These are phyloP conservation scores for Fusarium sp. DNA, from an alignment of 2,329 filamentous ascomycete genomes.

Conservation along the genomic window DNA sequence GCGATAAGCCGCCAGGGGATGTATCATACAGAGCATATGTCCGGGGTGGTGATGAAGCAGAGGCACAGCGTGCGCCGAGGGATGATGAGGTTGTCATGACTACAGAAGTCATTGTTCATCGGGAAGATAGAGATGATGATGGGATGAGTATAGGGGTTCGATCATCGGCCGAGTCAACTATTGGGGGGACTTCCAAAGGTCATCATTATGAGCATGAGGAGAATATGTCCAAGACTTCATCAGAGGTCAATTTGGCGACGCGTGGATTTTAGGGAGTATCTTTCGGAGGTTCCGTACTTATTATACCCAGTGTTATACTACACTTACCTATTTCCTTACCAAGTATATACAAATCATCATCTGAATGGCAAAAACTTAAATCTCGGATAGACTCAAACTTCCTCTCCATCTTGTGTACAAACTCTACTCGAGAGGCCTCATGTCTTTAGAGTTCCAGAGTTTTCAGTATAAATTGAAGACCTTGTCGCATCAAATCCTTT, in stretches of 20 bases:
- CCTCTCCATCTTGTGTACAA: not conserved
- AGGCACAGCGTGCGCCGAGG: not conserved
- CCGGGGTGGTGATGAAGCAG: conserved; percentile 39
- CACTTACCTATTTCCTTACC: not conserved
- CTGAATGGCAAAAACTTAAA: not conserved
- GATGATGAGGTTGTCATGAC: conserved; percentile 44
- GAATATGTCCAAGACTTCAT: conserved; percentile 43
- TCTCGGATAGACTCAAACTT: not conserved
- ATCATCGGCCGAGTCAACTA: conserved; percentile 31
- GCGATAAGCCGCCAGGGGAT: conserved; percentile 20
- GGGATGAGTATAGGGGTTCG: conserved; percentile 30
- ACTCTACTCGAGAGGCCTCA: not conserved
- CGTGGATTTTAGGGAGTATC: conserved; percentile 29
- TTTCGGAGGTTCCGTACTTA: not conserved
- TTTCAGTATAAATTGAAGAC: not conserved
- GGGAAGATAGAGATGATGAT: conserved; percentile 39
- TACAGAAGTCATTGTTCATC: conserved; percentile 38
- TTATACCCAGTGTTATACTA: conserved; percentile 31
- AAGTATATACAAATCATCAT: not conserved
- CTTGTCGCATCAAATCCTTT: not conserved
- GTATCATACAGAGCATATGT: conserved; percentile 42
- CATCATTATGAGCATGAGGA: conserved; percentile 32
- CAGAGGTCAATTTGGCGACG: conserved; percentile 41
- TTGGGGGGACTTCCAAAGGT: conserved; percentile 8
- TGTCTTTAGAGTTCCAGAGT: fast-evolving